Base-by-base conservation (phyloP, 768 basidiomycete genomes). In the Lentinula guzmanii region DNA sequence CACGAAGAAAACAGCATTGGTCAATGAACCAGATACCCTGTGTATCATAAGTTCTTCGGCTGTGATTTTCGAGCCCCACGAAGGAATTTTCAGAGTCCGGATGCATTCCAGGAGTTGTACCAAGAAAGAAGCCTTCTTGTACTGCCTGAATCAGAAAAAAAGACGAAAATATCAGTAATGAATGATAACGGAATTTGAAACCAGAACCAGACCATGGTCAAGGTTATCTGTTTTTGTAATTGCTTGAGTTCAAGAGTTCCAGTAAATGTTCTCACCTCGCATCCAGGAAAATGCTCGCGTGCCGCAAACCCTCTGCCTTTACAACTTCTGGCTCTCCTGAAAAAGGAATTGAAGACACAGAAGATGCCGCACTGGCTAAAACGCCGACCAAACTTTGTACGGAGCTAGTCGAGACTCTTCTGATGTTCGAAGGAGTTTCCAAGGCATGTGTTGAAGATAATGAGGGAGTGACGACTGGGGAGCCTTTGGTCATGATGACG, bases 1-100 rank as follows among this genome's bases (percentile, higher is more conserved):
- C 58, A 98, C 89, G 75, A 98, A 99, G 77, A 93, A 98, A 60
- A 99, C 94, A 60, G 92, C 90, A 73, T 99, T 99, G 45, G 96
- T 99, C 65, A 98, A 75, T 10, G 93, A 89, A 8, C 96, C 95
- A 6, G 95, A 93, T 24, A 95, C 89, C 70, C 90, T 95, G 70
- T 79, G 79, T 65, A 98, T 81, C 59, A 77, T 78, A 55, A 95
- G 69, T 34, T 76, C 72, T 50, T 80, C 71, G 37, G 82, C 73
- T 35, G 74, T 74, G 46, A 87, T 74, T 51, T 74, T 76, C 2
- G 72, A 62, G 21, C 77, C 75, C 91, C 92, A 93, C 35, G 75
- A 75, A 21, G 84, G 82, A 3, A 89, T 75, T 51, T 78, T 77
- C 51, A 93, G 76, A 10, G 76, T 71, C 42, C 76, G 77, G 31